phyloP scores from a whole-genome alignment of 169 alveolate species.

The Babesia sp. region DNA sequence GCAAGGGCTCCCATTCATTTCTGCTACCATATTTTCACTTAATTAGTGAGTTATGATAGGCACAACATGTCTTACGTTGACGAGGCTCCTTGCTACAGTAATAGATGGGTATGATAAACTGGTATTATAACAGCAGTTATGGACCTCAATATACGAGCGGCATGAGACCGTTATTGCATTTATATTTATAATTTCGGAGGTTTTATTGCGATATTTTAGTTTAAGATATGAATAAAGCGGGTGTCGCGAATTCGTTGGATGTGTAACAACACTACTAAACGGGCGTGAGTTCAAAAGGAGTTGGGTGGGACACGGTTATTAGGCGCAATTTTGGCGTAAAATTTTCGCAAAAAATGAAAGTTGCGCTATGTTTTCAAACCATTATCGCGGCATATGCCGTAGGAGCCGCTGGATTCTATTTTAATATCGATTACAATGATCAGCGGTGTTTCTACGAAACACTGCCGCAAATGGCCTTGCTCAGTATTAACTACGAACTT shows the following conservation, averaged over 20 bases:
- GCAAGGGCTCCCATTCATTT: no score
- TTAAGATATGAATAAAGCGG: not conserved
- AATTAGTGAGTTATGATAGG: no score
- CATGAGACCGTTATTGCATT: not conserved
- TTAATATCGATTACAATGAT: constrained; percentile 36
- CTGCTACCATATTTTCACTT: no score
- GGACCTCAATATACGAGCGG: not conserved
- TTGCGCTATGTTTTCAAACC: not conserved
- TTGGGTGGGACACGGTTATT: no score
- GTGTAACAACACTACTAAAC: constrained; percentile 3
- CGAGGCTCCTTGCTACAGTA: no score
- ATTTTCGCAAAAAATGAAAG: constrained; percentile 19
- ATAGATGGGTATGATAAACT: no score
- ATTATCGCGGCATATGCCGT: not conserved
- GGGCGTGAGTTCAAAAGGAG: not conserved
- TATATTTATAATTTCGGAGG: not conserved
- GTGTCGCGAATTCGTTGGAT: constrained; percentile 4
- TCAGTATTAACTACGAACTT: constrained; percentile 50
- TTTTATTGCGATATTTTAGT: not conserved
- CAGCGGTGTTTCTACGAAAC: constrained; percentile 64
- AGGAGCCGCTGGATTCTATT: constrained; percentile 27
- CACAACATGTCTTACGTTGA: no score
- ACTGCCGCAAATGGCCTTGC: constrained; percentile 53
- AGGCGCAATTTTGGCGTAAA: no score
- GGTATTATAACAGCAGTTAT: no score